Conservation (phyloP, 163 green algal species). For the Scenedesmus sp. region DNA sequence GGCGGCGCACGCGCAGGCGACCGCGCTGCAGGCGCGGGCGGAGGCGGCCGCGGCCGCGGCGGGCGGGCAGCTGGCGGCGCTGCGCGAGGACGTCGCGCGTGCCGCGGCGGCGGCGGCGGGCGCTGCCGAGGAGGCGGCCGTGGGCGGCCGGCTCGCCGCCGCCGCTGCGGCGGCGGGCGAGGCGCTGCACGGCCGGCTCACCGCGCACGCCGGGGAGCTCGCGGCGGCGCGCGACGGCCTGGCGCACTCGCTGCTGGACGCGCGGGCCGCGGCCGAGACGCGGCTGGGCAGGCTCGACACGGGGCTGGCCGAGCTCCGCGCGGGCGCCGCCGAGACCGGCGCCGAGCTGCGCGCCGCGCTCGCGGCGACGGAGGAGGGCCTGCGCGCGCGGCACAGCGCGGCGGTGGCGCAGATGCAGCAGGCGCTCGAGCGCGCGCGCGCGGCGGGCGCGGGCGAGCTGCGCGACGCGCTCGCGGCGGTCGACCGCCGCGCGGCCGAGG, state of each 20-base stretch:
- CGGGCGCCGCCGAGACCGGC: no score
- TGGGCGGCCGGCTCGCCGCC: constrained; percentile 13
- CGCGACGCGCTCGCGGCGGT: background rate
- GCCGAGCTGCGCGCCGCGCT: no score
- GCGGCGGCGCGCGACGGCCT: constrained; percentile 7
- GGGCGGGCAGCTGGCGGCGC: background rate
- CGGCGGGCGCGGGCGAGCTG: background rate
- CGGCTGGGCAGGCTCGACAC: background rate
- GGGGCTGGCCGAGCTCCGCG: no score
- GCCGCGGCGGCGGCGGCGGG: background rate
- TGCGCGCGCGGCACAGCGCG: no score
- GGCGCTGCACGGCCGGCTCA: constrained; percentile 1
- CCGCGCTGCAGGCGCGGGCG: background rate
- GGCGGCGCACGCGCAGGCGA: no score
- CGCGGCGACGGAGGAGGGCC: constrained; percentile 5
- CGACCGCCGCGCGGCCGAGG: background rate
- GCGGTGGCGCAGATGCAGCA: constrained; percentile 10
- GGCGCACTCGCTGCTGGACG: constrained; percentile 8
- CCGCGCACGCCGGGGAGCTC: constrained; percentile 4
- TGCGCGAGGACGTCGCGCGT: background rate
- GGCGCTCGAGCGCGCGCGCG: background rate
- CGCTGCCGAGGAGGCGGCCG: constrained; percentile 1
- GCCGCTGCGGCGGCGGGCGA: constrained; percentile 21
- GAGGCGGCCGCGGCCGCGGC: background rate
- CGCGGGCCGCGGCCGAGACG: background rate